phyloP scores from a whole-genome alignment of 2,329 filamentous ascomycete genomes.

The Diplodia scrobiculata region DNA sequence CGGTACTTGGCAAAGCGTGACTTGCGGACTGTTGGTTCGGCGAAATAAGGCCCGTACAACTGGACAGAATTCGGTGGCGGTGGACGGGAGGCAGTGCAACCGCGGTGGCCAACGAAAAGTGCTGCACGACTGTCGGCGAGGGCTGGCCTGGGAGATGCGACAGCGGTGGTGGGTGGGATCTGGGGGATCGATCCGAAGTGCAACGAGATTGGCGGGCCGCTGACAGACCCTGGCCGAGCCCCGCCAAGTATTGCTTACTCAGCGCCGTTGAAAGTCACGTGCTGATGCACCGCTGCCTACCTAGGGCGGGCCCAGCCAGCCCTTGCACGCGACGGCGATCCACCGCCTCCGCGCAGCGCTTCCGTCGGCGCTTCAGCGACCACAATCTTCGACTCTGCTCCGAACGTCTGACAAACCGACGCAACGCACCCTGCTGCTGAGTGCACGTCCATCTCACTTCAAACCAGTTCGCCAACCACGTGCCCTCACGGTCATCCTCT shows the following conservation, averaged over 20 bases:
- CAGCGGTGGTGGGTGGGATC: constrained; percentile 8
- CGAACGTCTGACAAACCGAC: not conserved
- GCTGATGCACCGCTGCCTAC: not conserved
- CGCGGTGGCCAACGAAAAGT: not conserved
- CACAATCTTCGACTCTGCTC: not conserved
- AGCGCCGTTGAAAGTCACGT: not conserved
- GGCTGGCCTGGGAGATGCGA: not conserved
- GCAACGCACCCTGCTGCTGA: not conserved
- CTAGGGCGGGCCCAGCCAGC: not conserved
- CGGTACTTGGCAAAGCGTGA: constrained; percentile 12
- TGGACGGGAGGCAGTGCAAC: not conserved
- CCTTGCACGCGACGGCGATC: constrained; percentile 17
- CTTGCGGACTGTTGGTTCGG: not conserved
- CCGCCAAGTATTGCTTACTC: constrained; percentile 6
- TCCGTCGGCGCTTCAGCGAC: not conserved
- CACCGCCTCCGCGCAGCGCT: not conserved
- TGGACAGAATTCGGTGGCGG: not conserved
- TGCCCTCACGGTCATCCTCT: not conserved
- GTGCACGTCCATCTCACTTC: not conserved
- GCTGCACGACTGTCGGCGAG: not conserved
- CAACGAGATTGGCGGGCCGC: constrained; percentile 26
- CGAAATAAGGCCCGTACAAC: not conserved
- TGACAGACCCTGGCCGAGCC: not conserved
- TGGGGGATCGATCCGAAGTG: constrained; percentile 23
- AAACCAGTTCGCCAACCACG: not conserved